Evolutionary conservation across 148 eudicot genomes (phyloP).

Genomic region (Simmondsia chinensis): DNA sequence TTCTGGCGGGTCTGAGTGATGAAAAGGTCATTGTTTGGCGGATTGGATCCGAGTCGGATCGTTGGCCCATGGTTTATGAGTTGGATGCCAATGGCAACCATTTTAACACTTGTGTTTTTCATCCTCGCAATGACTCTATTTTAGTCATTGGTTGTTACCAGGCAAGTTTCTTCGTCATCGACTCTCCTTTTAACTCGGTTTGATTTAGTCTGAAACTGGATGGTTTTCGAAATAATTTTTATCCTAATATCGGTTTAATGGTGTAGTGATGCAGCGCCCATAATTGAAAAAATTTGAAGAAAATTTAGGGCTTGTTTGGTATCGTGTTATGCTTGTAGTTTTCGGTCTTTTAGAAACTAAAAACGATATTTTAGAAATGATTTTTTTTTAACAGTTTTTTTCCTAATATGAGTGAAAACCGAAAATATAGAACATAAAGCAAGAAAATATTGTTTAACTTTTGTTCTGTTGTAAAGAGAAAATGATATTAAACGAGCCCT

Average conservation of each 20-base stretch:
- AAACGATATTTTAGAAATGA: too few species aligned
- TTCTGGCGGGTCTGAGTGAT: conserved; percentile 20
- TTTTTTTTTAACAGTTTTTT: too few species aligned
- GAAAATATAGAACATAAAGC: too few species aligned
- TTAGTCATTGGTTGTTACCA: conserved; percentile 24
- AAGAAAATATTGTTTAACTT: too few species aligned
- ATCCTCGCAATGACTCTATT: conserved; percentile 18
- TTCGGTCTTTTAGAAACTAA: too few species aligned
- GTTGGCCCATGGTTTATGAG: conserved; percentile 17
- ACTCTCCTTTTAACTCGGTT: background rate
- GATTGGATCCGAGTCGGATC: conserved; percentile 16
- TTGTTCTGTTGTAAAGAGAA: too few species aligned
- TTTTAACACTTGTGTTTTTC: conserved; percentile 24
- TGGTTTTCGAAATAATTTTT: background rate
- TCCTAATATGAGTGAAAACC: too few species aligned
- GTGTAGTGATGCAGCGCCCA: too few species aligned
- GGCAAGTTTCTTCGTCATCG: conserved; percentile 18
- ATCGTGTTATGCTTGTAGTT: too few species aligned
- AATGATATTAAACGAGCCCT: too few species aligned
- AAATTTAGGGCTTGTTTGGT: too few species aligned
- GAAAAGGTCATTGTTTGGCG: conserved; percentile 25
- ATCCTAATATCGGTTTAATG: background rate
- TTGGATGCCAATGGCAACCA: conserved; percentile 13
- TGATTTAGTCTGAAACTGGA: background rate
- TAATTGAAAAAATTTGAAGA: too few species aligned